A percentile compares a stretch with the other conserved stretches of the same genome.
Conservation (phyloP, 176 grass and related monocot species). For the Eremochloa ophiuroides region DNA sequence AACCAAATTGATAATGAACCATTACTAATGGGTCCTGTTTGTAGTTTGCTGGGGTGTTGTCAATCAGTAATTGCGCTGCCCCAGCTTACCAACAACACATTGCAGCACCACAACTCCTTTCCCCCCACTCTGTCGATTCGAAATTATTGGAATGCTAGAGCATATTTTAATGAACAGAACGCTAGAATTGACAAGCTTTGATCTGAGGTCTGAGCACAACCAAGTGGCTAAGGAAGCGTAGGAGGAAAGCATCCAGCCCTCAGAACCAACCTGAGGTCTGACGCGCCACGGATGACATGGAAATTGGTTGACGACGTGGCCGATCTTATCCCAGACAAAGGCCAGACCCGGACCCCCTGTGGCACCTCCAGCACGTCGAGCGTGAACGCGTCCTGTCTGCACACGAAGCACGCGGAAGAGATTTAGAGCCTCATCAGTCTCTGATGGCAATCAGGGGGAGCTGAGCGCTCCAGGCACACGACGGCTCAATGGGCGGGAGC, state of each 20-base stretch:
- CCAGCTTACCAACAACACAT: not conserved
- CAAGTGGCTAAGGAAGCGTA: not conserved
- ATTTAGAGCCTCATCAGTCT: not conserved
- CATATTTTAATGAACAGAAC: not conserved
- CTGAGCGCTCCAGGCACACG: not conserved
- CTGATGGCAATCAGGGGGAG: not conserved
- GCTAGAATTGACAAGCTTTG: not conserved
- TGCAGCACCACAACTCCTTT: not conserved
- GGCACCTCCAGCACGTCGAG: constrained; percentile 98
- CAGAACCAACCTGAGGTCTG: constrained; percentile 74
- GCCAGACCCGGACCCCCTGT: constrained; percentile 89
- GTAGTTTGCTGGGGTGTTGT: not conserved
- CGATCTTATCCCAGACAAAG: constrained; percentile 93
- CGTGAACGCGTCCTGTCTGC: constrained; percentile 95
- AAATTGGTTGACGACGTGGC: constrained; percentile 96
- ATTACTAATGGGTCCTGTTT: not conserved
- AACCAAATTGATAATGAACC: not conserved
- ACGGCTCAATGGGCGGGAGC: not conserved
- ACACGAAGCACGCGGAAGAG: not conserved
- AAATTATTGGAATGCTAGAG: not conserved
- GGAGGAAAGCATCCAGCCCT: not conserved
- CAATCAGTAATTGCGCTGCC: not conserved
- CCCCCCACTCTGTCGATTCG: not conserved
- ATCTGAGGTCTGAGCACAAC: not conserved
- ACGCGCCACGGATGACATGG: constrained; percentile 93